A percentile compares a stretch with the other conserved stretches of the same genome.
Evolutionary conservation across 1,139 yeast genomes (phyloP).

Genomic region (Petasospora fabianii): DNA sequence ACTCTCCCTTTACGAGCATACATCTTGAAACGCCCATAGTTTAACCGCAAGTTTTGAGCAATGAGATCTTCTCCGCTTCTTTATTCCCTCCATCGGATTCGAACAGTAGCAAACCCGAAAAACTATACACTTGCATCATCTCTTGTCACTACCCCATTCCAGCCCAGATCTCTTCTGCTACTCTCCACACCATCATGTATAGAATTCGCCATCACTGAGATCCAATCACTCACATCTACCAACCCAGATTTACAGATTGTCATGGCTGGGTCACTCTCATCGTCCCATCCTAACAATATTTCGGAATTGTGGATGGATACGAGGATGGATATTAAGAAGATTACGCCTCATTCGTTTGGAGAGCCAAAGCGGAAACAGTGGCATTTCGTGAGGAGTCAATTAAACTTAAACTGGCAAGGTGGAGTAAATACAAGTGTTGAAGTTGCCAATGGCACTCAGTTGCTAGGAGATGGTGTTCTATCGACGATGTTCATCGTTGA

Average conservation of each 20-base stretch:
- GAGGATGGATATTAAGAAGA: not conserved
- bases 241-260: slow-evolving; percentile 4
- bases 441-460: slow-evolving; percentile 8
- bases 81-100: not conserved
- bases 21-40: too few relatives aligned
- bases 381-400: slow-evolving; percentile 3
- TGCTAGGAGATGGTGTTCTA: slow-evolving; percentile 6
- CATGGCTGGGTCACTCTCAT: slow-evolving; percentile 2
- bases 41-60: too few relatives aligned
- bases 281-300: not conserved
- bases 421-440: not conserved
- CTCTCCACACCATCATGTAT: slow-evolving; percentile 6
- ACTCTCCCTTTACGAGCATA: too few relatives aligned
- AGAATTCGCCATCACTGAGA: slow-evolving; percentile 4
- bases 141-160: not conserved
- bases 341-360: slow-evolving; percentile 1
- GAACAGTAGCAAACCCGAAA: slow-evolving; percentile 3
- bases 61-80: slow-evolving; percentile 1
- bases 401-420: not conserved
- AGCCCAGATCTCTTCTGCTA: slow-evolving; percentile 7
- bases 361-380: not conserved
- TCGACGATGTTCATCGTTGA: slow-evolving; percentile 7
- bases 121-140: not conserved
- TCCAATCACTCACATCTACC: not conserved
- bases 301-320: slow-evolving; percentile 8